Base-by-base conservation (phyloP, 345 rosid genomes). In the Citrus hindsii region DNA sequence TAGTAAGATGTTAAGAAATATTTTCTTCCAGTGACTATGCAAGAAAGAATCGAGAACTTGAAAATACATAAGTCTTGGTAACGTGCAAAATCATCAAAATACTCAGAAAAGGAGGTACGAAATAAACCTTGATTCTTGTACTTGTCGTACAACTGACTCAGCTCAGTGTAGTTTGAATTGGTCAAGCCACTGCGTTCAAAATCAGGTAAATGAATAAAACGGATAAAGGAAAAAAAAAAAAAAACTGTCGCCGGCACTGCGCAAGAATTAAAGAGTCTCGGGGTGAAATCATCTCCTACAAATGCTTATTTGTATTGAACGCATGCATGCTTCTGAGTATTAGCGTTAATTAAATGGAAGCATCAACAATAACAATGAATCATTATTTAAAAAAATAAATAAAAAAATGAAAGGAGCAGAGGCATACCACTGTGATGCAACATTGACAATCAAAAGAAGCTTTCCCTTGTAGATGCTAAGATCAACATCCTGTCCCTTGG, bases 381-480 rank as follows among this genome's bases (percentile, higher is more conserved):
- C 25, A 21, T n/a, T 27, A 35, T 1, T 5, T 9, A 38, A 59
- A 27, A 14, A 18, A 33, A 16, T 42, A 10, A n/a, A n/a, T n/a
- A n/a, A n/a, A 51, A 53, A 55, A 63, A 28, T 4, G 32, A 42
- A 59, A 40, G 38, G 62, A 62, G 73, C 21, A 10, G 22, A 28
- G 22, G 37, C 60, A 25, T 81, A 96, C 99, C 98, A 96, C 76
- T 94, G 94, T 5, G 99, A 96, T 77, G 99, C 99, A 77, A 96
- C 99, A 81, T 96, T 96, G 85, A 96, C 97, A 73, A 96, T 87
- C 80, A 94, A 75, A 76, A 96, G 95, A 64, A 86, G 98, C 89
- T 94, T 96, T 65, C 92, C 99, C 85, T 91, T 96, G 87, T 92
- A 93, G 59, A 28, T 79, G 78, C 94, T 79, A 30, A 95, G 95